These are phyloP conservation scores for Dacryopinax spathularia DNA, from an alignment of 768 basidiomycete species.

Conservation along the genomic window DNA sequence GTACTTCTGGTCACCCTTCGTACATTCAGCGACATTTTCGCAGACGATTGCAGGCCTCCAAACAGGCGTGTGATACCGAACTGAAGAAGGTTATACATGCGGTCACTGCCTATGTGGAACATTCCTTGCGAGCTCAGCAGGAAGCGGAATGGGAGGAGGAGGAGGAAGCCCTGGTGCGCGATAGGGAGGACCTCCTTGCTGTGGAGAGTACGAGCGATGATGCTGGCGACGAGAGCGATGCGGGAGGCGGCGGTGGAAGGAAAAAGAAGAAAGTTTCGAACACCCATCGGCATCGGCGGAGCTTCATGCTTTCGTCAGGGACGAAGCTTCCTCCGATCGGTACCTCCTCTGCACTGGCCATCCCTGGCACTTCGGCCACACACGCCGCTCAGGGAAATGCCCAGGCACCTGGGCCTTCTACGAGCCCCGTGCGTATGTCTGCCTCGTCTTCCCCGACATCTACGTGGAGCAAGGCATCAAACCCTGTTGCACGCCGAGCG, in stretches of 20 bases:
- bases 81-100: slow-evolving; percentile 84
- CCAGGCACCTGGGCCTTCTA: background rate
- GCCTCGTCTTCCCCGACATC: background rate
- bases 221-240: slow-evolving; percentile 67
- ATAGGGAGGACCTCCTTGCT: slow-evolving; percentile 14
- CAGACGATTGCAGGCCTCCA: slow-evolving; percentile 81
- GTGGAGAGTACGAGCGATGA: slow-evolving; percentile 50
- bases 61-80: slow-evolving; percentile 93
- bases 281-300: slow-evolving; percentile 3
- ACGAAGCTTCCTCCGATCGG: background rate
- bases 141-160: slow-evolving; percentile 70
- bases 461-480: background rate
- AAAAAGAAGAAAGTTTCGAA: slow-evolving; percentile 3
- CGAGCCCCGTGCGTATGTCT: background rate
- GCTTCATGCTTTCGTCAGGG: background rate
- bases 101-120: slow-evolving; percentile 78
- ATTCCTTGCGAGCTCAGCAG: slow-evolving; percentile 23
- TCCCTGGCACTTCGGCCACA: background rate
- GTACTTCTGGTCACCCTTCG: slow-evolving; percentile 8
- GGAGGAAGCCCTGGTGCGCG: slow-evolving; percentile 32
- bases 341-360: background rate
- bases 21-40: slow-evolving; percentile 74
- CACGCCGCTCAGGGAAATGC: background rate
- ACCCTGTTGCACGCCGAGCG: background rate
- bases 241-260: slow-evolving; percentile 13